phyloP scores from a whole-genome alignment of 495 filamentous ascomycete species.

The Penicillium steckii region DNA sequence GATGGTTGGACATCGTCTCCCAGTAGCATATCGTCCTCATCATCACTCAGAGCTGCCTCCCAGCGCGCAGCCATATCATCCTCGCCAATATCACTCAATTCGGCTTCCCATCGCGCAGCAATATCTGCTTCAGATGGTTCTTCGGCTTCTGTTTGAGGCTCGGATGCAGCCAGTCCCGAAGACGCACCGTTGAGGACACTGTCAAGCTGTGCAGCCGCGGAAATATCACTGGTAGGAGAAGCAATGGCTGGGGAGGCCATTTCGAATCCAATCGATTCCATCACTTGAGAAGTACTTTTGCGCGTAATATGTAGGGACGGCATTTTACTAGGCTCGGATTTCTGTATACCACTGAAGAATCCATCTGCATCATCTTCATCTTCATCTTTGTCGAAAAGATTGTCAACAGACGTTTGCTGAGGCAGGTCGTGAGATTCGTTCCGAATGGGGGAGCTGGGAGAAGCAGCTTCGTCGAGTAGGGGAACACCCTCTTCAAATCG shows the following conservation, averaged over 20 bases:
- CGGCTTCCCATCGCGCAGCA: conserved; percentile 79
- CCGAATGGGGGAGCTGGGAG: conserved; percentile 19
- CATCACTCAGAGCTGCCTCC: conserved; percentile 72
- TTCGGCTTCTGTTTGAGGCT: conserved; percentile 15
- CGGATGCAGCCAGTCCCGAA: conserved; percentile 7
- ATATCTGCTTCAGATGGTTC: conserved; percentile 57
- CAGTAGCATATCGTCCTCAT: conserved; percentile 75
- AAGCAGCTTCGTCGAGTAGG: conserved; percentile 32
- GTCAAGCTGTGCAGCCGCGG: conserved; percentile 33
- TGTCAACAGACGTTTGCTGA: conserved; percentile 18
- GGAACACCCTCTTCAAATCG: conserved; percentile 50
- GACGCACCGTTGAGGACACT: conserved; percentile 29
- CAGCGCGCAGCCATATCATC: conserved; percentile 76
- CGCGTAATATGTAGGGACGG: conserved; percentile 31
- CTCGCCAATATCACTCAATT: conserved; percentile 59
- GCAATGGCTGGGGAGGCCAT: conserved; percentile 32
- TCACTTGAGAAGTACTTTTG: conserved; percentile 44
- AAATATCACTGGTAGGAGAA: conserved; percentile 32
- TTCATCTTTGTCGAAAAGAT: conserved; percentile 36
- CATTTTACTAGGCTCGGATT: conserved; percentile 6
- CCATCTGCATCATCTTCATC: conserved; percentile 35
- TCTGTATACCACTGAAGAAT: conserved; percentile 33
- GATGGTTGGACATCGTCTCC: conserved; percentile 54
- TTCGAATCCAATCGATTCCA: conserved; percentile 30
- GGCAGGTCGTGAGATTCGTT: conserved; percentile 13